Evolutionary conservation across 768 basidiomycete species (phyloP).

Genomic region (Suillus luteus): DNA sequence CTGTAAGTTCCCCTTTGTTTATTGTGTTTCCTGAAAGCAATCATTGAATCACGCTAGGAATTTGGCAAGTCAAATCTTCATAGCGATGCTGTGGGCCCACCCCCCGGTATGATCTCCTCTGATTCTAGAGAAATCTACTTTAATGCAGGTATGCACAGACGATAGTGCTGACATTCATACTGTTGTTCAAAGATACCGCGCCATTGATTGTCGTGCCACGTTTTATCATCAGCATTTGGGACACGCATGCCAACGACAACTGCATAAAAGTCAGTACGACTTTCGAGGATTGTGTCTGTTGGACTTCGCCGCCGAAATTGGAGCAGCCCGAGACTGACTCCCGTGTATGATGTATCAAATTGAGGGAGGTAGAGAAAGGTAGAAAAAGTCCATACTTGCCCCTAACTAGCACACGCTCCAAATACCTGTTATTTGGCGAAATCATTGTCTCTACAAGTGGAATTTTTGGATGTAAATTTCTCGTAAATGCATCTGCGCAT

Average conservation of each 20-base stretch:
- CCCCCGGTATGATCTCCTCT: background rate
- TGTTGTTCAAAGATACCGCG: background rate
- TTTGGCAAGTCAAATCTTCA: background rate
- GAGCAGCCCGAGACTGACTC: background rate
- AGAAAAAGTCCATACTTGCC: background rate
- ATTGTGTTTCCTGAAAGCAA: background rate
- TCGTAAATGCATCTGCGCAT: background rate
- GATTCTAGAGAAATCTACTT: background rate
- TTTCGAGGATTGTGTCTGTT: background rate
- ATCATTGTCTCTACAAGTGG: background rate
- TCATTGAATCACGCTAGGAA: background rate
- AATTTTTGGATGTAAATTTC: background rate
- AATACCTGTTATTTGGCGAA: background rate
- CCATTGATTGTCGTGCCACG: background rate
- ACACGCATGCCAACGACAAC: background rate
- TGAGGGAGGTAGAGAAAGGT: background rate
- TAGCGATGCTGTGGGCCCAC: background rate
- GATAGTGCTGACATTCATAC: background rate
- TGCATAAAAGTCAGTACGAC: background rate
- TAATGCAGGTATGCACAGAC: background rate
- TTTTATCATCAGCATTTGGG: background rate
- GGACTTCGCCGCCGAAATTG: background rate
- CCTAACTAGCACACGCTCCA: background rate
- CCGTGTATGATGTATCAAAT: background rate
- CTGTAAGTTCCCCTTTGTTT: background rate